Evolutionary conservation across 495 filamentous ascomycete species (phyloP).

Genomic region (Aspergillus cristatus): DNA sequence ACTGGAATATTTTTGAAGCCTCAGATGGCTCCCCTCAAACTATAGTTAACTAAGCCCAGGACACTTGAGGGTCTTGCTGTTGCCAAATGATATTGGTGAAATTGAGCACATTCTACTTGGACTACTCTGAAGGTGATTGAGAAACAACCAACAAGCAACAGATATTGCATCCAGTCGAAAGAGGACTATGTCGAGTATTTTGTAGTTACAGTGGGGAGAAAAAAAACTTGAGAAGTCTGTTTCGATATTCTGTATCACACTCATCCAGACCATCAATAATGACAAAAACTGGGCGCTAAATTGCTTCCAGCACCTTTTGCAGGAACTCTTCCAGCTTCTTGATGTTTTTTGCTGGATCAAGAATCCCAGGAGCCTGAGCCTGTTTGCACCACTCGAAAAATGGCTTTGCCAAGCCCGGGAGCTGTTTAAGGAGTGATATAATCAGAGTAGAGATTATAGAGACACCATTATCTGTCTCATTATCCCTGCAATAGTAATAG

Average conservation of each 20-base stretch:
- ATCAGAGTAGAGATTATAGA: constrained; percentile 11
- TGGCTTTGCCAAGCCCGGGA: constrained; percentile 8
- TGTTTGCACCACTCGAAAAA: constrained; percentile 12
- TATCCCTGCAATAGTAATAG: constrained; percentile 16
- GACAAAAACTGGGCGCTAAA: constrained; percentile 12
- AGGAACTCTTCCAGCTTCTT: constrained; percentile 9
- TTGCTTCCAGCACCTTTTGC: constrained; percentile 5
- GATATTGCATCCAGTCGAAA: too few species aligned
- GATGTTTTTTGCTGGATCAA: constrained; percentile 5
- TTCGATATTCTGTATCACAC: constrained; percentile 15
- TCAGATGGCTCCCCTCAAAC: too few species aligned
- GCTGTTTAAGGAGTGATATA: constrained; percentile 11
- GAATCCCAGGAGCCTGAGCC: constrained; percentile 7
- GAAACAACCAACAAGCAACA: too few species aligned
- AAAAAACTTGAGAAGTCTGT: constrained; percentile 12
- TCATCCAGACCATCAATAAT: constrained; percentile 23
- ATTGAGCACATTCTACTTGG: too few species aligned
- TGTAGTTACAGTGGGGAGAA: too few species aligned
- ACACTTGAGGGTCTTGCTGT: too few species aligned
- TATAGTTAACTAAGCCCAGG: too few species aligned
- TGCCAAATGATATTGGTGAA: too few species aligned
- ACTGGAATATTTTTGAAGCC: too few species aligned
- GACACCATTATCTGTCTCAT: constrained; percentile 9
- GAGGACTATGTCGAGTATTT: too few species aligned
- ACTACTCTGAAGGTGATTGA: too few species aligned